Evolutionary conservation across 352 stramenopile species (phyloP).

Genomic region (Phytophthora quininea): DNA sequence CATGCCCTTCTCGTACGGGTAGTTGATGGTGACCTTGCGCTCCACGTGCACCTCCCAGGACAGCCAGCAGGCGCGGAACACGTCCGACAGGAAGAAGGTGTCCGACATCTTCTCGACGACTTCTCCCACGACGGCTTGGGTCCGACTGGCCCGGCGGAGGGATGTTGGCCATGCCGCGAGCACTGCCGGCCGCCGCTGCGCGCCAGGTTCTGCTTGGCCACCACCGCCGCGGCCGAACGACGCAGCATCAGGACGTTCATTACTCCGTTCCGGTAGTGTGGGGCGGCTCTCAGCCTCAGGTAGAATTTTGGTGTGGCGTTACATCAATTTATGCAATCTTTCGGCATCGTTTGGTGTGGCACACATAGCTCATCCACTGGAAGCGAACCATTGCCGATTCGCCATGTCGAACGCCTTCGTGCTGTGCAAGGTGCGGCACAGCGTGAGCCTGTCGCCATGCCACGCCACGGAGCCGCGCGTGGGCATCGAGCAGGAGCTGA

Average conservation of each 20-base stretch:
- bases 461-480: slow-evolving; percentile 68
- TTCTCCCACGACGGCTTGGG: slow-evolving; percentile 68
- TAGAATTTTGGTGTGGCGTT: not conserved
- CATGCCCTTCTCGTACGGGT: slow-evolving; percentile 98
- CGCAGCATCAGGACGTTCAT: slow-evolving; percentile 67
- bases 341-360: not conserved
- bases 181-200: slow-evolving; percentile 10
- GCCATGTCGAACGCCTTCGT: slow-evolving; percentile 47
- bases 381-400: slow-evolving; percentile 25
- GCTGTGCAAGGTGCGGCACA: slow-evolving; percentile 71
- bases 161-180: slow-evolving; percentile 44
- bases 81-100: slow-evolving; percentile 85
- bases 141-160: slow-evolving; percentile 33
- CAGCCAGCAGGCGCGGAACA: slow-evolving; percentile 82
- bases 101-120: slow-evolving; percentile 84
- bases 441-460: slow-evolving; percentile 76
- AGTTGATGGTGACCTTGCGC: slow-evolving; percentile 99
- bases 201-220: slow-evolving; percentile 36
- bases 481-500: slow-evolving; percentile 81
- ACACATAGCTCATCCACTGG: slow-evolving; percentile 23
- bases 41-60: slow-evolving; percentile 85
- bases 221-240: slow-evolving; percentile 53
- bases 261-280: slow-evolving; percentile 35
- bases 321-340: slow-evolving; percentile 7
- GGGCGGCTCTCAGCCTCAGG: slow-evolving; percentile 3